Evolutionary conservation across 2,329 filamentous ascomycete genomes (phyloP), one percentile per base, ranked within the genome.

Genomic region (Phialemoniopsis sp.): DNA sequence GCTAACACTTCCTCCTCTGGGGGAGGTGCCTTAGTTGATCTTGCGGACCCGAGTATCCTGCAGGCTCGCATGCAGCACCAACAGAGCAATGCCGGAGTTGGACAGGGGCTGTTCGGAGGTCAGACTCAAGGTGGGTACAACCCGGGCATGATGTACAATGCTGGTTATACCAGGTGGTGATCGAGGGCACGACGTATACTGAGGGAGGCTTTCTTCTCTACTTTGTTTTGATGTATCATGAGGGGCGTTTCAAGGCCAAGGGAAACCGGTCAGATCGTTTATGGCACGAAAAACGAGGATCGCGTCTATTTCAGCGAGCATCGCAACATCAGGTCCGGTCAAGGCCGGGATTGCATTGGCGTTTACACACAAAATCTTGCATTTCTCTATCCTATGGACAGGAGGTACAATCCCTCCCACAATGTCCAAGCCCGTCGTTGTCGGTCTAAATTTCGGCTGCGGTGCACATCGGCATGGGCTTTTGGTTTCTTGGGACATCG

Each of bases 1-100:
- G 91, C 89, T 93, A 95, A 96, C 89, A 96, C 91, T 91, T 95
- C 90, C 87, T 97, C 91, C 83, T 95, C 89, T 82, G 87, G 87
- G 77, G 90, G 89, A 82, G 88, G 89, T 87, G 90, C 88, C 77
- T 82, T 96, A 91, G 90, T 94, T 76, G 90, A 97, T 94, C 89
- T 95, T 90, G 89, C 87, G 78, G 90, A 97, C 89, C 91, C 91
- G 79, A 95, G 89, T 80, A 96, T 96, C 80, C 83, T 97, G 78
- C 90, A 95, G 77, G 89, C 89, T 68, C 88, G 90, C 79, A 86
- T 95, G 78, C 90, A 94, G 70, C 81, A 85, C 72, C 77, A 82
- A 57, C 83, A 86, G 72, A 85, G 82, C 71, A 86, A 82, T 76
- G 81, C 81, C 69, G 83, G 85, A 78, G 84, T 84, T 72, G 85